Evolutionary conservation across 371 early-diverging fungal species (phyloP), one percentile per base, ranked within the genome.

Genomic region (Nematocida displodere): DNA sequence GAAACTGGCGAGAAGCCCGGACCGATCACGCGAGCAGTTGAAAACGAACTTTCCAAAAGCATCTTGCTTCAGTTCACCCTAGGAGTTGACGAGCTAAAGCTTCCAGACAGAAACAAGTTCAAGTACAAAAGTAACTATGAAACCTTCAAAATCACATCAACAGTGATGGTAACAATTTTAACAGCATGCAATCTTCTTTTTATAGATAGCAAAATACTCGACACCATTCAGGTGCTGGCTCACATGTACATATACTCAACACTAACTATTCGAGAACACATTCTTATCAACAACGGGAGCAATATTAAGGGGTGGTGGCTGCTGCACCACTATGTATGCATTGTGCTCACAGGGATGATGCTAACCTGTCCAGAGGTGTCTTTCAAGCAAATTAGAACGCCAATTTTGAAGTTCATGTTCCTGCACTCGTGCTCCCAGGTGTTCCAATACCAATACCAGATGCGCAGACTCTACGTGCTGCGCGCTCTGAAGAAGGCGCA

Each of bases 311-410:
- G 13, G 11, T 85, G 85, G 85, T 86, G 84, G 85, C 77, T 83
- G 24, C 39, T 39, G 29, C 84, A 85, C 67, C 85, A 85, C 62
- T 84, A 84, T 53, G 47, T 85, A 20, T 77, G 78, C 93, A 94
- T 36, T 88, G 95, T 71, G 8, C 58, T 71, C 4, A 50, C 75
- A 22, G 75, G 48, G 40, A 71, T 71, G 47, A 71, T 71, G 75
- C 58, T 71, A 2, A 56, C 75, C 29, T 71, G 75, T 50, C 75
- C 75, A 26, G 75, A 71, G 8, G 24, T 29, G 17, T 62, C 75
- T 15, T 71, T 71, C 46, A 22, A 20, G 13, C 33, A 26, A 17
- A 71, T 71, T 29, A 42, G 75, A 61, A 36, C 11, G 8, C 36
- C 58, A 34, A 56, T 71, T 4, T 53, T 71, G 8, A 71, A 71